Percentiles rank a stretch among this genome's conserved stretches.
These are phyloP conservation scores for Penicillium olsonii DNA, from an alignment of 2,329 filamentous ascomycete species.

Conservation along the genomic window DNA sequence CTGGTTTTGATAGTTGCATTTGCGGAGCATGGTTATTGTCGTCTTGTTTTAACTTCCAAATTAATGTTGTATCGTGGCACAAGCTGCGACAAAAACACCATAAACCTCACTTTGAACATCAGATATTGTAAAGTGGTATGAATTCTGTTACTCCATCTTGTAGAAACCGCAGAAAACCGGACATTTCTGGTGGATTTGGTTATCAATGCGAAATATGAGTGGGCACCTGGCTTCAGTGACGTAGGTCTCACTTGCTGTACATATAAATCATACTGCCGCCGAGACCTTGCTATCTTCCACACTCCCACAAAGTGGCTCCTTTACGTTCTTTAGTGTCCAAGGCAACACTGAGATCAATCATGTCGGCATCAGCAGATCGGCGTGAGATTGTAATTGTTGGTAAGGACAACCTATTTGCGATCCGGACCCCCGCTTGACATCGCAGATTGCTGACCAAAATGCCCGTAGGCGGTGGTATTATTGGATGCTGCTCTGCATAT, in stretches of 20 bases:
- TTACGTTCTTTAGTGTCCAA: constrained; percentile 16
- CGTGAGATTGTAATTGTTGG: constrained; percentile 46
- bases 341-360: constrained; percentile 26
- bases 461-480: constrained; percentile 77
- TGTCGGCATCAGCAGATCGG: constrained; percentile 31
- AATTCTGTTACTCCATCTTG: no score
- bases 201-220: constrained; percentile 29
- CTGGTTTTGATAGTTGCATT: constrained; percentile 30
- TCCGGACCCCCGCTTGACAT: constrained; percentile 23
- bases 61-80: constrained; percentile 1
- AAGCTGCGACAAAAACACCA: constrained; percentile 12
- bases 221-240: constrained; percentile 25
- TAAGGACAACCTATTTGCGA: constrained; percentile 22
- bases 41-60: constrained; percentile 14
- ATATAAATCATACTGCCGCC: constrained; percentile 5
- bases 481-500: constrained; percentile 89
- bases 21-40: constrained; percentile 28
- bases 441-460: constrained; percentile 15
- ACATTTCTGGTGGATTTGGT: neutral
- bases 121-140: neutral
- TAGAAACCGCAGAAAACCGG: neutral
- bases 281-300: neutral
- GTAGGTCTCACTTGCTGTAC: constrained; percentile 18
- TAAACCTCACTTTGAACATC: constrained; percentile 1
- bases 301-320: constrained; percentile 26